phyloP scores from a whole-genome alignment of 306 rosid genomes.

The Corylus avellana region DNA sequence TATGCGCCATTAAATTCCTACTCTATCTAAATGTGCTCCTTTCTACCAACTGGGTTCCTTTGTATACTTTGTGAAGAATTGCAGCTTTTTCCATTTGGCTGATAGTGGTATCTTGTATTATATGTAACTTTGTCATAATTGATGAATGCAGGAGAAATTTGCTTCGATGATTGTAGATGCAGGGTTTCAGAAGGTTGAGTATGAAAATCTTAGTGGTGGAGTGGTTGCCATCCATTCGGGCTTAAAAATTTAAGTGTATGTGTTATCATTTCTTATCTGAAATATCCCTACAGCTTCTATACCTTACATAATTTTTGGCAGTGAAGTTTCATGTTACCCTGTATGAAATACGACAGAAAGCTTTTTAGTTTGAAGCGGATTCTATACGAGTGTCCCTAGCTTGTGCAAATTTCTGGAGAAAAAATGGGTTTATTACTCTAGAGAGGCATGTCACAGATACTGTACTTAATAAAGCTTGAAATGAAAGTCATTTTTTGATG shows the following conservation, averaged over 20 bases:
- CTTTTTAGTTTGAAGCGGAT: not conserved
- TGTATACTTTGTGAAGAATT: not conserved
- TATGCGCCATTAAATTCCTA: not conserved
- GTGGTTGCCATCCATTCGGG: conserved; percentile 95
- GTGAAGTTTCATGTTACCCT: not conserved
- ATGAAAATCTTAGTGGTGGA: conserved; percentile 90
- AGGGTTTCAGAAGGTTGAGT: conserved; percentile 87
- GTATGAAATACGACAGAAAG: not conserved
- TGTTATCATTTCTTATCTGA: not conserved
- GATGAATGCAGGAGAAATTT: conserved; percentile 70
- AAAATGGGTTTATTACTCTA: not conserved
- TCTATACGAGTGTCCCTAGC: too few relatives aligned
- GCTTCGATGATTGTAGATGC: conserved; percentile 84
- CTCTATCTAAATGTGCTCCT: not conserved
- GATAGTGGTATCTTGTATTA: not conserved
- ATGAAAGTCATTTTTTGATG: too few relatives aligned
- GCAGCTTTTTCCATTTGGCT: conserved; percentile 8
- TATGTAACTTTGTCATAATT: conserved; percentile 17
- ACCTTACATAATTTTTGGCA: not conserved
- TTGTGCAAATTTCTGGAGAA: too few relatives aligned
- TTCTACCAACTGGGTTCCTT: not conserved
- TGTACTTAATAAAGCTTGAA: too few relatives aligned
- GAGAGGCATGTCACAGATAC: not conserved
- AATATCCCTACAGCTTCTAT: not conserved
- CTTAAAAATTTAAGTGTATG: conserved; percentile 48